Conservation (phyloP, 371 early-diverging fungal genomes). For the Mortierella sp. region DNA sequence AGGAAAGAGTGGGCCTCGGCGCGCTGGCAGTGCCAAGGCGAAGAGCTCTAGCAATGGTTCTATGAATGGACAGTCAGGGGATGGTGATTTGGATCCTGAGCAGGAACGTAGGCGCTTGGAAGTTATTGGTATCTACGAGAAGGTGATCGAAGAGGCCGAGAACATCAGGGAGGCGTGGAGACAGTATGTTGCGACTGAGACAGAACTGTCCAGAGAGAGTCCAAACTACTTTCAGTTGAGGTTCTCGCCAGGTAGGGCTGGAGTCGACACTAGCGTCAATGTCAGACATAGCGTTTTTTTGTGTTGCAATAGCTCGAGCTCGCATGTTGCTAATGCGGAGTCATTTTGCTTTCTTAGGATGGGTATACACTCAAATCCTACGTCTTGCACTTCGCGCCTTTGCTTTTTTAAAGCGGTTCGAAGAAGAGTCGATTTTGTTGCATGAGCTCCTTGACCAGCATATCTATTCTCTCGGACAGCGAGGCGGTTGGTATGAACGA, state of each 20-base stretch:
- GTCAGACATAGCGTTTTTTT: too few relatives aligned
- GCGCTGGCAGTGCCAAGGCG: conserved; percentile 15
- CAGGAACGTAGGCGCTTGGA: conserved; percentile 60
- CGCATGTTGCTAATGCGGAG: background rate
- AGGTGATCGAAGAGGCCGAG: conserved; percentile 47
- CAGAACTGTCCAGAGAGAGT: conserved; percentile 21
- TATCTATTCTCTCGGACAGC: conserved; percentile 67
- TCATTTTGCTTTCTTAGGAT: conserved; percentile 46
- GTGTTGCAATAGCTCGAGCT: background rate
- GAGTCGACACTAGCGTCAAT: background rate
- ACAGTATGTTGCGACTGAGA: conserved; percentile 37
- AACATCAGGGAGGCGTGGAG: conserved; percentile 39
- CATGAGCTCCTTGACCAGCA: conserved; percentile 72
- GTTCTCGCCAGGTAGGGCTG: conserved; percentile 66
- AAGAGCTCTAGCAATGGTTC: background rate
- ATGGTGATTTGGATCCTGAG: conserved; percentile 32
- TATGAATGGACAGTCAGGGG: conserved; percentile 15
- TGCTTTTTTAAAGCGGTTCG: conserved; percentile 71
- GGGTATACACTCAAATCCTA: conserved; percentile 74
- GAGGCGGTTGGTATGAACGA: conserved; percentile 83
- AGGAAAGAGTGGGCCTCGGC: conserved; percentile 6
- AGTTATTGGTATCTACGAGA: conserved; percentile 63
- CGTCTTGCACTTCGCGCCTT: conserved; percentile 69
- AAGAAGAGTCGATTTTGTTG: conserved; percentile 69
- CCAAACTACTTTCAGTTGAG: conserved; percentile 63